phyloP scores from a whole-genome alignment of 1,284 basidiomycete genomes.

The Clitocybe nebularis region DNA sequence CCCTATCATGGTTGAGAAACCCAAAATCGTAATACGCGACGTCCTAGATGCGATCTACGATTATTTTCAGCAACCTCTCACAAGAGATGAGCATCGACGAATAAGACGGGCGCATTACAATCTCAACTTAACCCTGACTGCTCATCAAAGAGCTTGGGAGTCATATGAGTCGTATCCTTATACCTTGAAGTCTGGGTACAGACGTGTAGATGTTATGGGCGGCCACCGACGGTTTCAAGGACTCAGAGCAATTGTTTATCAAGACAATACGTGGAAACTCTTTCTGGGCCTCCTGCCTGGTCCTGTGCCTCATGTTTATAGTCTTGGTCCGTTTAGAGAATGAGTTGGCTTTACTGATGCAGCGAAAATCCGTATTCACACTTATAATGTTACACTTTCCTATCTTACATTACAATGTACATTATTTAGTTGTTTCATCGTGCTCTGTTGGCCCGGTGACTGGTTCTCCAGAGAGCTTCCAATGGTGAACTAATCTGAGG shows the following conservation, averaged over 20 bases:
- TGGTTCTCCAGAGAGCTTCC: not conserved
- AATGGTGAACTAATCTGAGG: not conserved
- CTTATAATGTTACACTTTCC: not conserved
- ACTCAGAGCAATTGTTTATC: constrained; percentile 29
- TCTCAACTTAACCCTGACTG: constrained; percentile 20
- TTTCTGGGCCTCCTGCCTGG: constrained; percentile 33
- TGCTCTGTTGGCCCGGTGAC: not conserved
- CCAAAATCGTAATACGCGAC: constrained; percentile 24
- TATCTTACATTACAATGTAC: not conserved
- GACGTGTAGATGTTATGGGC: constrained; percentile 33
- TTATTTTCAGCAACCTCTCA: constrained; percentile 27
- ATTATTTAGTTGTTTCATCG: not conserved
- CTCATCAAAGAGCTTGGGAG: constrained; percentile 21
- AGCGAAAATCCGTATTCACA: not conserved
- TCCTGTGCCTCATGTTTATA: constrained; percentile 22
- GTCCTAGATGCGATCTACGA: constrained; percentile 29
- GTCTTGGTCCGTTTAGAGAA: not conserved
- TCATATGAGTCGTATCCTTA: constrained; percentile 24
- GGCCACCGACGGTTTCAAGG: constrained; percentile 34
- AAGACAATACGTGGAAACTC: constrained; percentile 32
- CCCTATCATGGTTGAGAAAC: constrained; percentile 27
- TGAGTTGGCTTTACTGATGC: not conserved
- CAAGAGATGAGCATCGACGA: constrained; percentile 20
- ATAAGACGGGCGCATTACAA: constrained; percentile 20
- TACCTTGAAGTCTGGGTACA: constrained; percentile 21